A percentile compares a stretch with the other conserved stretches of the same genome.
Evolutionary conservation across 225 moss, liverwort and hornwort genomes (phyloP).

Genomic region (Polytrichum commune): DNA sequence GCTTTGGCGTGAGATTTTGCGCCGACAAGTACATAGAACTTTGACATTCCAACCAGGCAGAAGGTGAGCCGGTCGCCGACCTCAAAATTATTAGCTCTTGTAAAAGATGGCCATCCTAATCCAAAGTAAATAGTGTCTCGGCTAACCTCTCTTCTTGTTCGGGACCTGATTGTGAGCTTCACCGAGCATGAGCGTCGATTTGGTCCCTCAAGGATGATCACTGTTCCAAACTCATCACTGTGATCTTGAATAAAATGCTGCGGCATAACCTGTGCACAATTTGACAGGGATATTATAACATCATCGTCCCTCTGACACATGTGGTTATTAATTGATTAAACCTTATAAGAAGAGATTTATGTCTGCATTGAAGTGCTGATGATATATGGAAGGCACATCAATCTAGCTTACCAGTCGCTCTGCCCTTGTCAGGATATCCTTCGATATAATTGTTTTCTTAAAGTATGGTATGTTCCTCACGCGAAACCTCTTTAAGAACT

Average conservation of each 20-base stretch:
- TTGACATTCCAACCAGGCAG: background rate
- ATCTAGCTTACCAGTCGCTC: background rate
- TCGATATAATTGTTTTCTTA: background rate
- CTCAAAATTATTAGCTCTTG: background rate
- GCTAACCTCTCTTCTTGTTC: background rate
- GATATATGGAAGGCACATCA: no score
- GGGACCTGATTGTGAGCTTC: background rate
- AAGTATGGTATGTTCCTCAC: background rate
- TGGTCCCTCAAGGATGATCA: background rate
- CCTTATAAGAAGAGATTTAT: background rate
- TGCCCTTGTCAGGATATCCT: background rate
- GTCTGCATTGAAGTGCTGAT: background rate
- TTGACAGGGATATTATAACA: background rate
- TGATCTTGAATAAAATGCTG: background rate
- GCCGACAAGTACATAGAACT: background rate
- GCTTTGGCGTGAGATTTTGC: background rate
- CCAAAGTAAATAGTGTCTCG: background rate
- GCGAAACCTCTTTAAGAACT: no score
- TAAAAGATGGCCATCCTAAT: background rate
- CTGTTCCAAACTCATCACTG: background rate
- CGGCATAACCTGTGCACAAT: background rate
- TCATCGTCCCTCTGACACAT: background rate
- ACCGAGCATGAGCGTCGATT: background rate
- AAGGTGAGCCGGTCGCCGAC: background rate
- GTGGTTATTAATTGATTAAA: background rate